Percentiles rank a stretch among this genome's conserved stretches.
Conservation (phyloP, 2,329 filamentous ascomycete species). For the Aspergillus sp. region DNA sequence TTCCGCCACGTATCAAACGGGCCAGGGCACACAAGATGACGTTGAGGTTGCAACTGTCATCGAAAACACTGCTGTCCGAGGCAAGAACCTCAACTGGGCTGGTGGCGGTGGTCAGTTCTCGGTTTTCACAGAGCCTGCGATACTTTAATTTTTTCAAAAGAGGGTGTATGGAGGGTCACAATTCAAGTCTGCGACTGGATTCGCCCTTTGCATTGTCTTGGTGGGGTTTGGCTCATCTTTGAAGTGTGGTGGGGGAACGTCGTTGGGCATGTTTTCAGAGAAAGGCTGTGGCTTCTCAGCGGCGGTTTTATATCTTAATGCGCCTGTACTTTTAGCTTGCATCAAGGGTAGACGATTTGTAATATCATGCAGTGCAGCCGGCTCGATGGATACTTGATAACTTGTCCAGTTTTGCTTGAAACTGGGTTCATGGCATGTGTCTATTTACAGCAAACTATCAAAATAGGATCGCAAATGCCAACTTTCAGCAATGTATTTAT, state of each 20-base stretch:
- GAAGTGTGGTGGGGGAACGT: background rate
- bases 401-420: background rate
- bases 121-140: constrained; percentile 37
- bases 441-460: background rate
- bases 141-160: constrained; percentile 10
- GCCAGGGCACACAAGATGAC: constrained; percentile 75
- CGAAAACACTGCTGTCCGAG: constrained; percentile 79
- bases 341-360: background rate
- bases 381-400: background rate
- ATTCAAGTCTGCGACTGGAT: background rate
- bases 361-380: background rate
- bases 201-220: background rate
- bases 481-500: background rate
- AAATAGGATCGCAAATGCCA: background rate
- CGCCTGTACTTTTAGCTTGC: constrained; percentile 2
- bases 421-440: background rate
- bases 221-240: background rate
- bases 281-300: constrained; percentile 9
- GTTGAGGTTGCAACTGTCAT: constrained; percentile 74
- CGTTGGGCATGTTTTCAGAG: background rate
- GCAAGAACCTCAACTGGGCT: constrained; percentile 72
- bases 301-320: constrained; percentile 1
- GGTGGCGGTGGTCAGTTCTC: constrained; percentile 81
- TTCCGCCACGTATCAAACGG: constrained; percentile 76
- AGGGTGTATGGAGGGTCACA: background rate